phyloP scores from a whole-genome alignment of 1,284 basidiomycete species.

The Cutaneotrichosporon daszewskae region DNA sequence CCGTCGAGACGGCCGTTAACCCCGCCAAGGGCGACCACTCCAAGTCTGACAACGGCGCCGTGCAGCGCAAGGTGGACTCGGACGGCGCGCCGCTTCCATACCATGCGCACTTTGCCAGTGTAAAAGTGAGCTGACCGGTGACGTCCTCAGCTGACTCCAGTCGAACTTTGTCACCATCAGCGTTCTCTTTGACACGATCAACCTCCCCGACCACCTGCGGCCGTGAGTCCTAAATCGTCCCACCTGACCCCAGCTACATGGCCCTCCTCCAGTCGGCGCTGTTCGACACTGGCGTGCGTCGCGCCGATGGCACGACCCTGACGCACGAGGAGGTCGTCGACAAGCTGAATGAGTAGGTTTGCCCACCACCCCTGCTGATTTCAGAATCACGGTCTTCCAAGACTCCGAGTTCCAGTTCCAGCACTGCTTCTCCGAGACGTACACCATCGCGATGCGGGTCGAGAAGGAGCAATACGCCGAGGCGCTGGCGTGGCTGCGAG shows the following conservation, averaged over 20 bases:
- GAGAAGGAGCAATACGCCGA: slow-evolving; percentile 73
- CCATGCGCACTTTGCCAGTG: slow-evolving; percentile 86
- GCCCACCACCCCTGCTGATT: neutral
- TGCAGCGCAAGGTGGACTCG: slow-evolving; percentile 63
- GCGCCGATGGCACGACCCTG: slow-evolving; percentile 64
- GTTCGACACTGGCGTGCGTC: slow-evolving; percentile 79
- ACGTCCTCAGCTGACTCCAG: too few relatives aligned
- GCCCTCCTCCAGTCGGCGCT: slow-evolving; percentile 80
- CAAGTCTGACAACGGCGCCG: slow-evolving; percentile 25
- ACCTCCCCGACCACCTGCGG: slow-evolving; percentile 64
- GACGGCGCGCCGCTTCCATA: slow-evolving; percentile 72
- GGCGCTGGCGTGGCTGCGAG: slow-evolving; percentile 80
- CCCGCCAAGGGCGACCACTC: slow-evolving; percentile 26
- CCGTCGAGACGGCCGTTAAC: slow-evolving; percentile 62
- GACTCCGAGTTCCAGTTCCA: slow-evolving; percentile 67
- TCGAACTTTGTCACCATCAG: slow-evolving; percentile 86
- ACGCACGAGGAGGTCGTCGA: slow-evolving; percentile 87
- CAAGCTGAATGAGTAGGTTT: slow-evolving; percentile 60
- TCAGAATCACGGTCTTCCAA: slow-evolving; percentile 72
- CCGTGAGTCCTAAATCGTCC: too few relatives aligned
- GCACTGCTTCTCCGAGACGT: slow-evolving; percentile 65
- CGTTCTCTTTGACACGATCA: slow-evolving; percentile 69
- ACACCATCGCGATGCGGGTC: slow-evolving; percentile 77
- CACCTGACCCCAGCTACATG: too few relatives aligned
- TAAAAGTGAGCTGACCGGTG: too few relatives aligned